phyloP scores from a whole-genome alignment of 257 asterid genomes.

The Thymus mandschuricus region DNA sequence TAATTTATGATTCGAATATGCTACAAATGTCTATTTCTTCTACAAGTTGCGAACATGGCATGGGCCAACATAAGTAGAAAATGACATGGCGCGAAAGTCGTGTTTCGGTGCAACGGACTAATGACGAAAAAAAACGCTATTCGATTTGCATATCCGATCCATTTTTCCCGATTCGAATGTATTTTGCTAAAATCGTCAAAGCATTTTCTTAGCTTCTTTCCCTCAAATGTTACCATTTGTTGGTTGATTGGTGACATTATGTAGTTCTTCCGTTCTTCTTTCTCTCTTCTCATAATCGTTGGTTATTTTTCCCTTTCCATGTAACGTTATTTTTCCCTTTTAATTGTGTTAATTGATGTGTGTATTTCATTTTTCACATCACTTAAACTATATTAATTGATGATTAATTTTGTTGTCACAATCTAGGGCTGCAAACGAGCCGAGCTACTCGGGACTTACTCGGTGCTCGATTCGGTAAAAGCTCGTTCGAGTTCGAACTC shows the following conservation, averaged over 20 bases:
- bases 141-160: no score
- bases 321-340: no score
- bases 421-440: no score
- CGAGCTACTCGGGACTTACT: no score
- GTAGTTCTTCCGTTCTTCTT: background rate
- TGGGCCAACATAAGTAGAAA: background rate
- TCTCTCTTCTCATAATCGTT: background rate
- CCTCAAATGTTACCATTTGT: background rate
- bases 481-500: no score
- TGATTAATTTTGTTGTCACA: no score
- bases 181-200: background rate
- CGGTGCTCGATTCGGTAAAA: no score
- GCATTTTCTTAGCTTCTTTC: background rate
- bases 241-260: background rate
- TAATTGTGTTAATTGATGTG: background rate
- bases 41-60: background rate
- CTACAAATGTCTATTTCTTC: background rate
- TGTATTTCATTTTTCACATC: no score
- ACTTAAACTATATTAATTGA: no score
- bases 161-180: background rate
- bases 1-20: background rate
- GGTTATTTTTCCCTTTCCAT: background rate
- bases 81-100: background rate
- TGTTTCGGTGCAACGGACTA: background rate
- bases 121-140: no score